Base-by-base conservation (phyloP, 1,139 yeast genomes). In the Starmera stellimalicola region DNA sequence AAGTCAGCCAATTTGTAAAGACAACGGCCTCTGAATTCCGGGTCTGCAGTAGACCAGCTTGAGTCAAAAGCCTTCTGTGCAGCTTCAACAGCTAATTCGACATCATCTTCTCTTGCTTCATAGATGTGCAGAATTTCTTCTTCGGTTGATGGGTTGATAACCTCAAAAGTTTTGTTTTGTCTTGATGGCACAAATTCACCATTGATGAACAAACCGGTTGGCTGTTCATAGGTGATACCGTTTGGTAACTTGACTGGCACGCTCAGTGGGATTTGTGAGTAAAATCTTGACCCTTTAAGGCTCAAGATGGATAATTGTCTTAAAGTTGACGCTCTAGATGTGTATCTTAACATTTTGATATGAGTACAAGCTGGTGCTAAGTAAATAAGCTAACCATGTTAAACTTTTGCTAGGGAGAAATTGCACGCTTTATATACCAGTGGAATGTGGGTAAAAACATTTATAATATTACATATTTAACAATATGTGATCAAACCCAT, bases 1-100 rank as follows among this genome's bases (percentile, higher is more conserved):
- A 73, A 55, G 39, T 75, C 78, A 27, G 84, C 85, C 36, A 79
- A 57, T 52, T 73, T 77, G 56, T 58, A 58, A 44, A 80, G 59
- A 27, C 68, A 64, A 30, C 58, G 48, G 14, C 77, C 79, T 55
- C 83, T 68, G 38, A 63, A 63, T 31, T 60, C 70, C 5, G 65
- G 63, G 37, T 65, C 67, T 5, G 56, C 54, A n/a, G 52, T 50
- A 16, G 63, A 54, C 70, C 71, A 66, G 11, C 45, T 45, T 18
- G 50, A 46, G 15, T 58, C 55, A 38, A 66, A 68, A 1, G 73
- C 72, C 23, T 47, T 46, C 36, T 57, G 53, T 24, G 74, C 74
- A 26, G 68, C 68, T 14, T 58, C 55, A 18, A 67, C 70, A 9
- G 74, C 74, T 25, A 46, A 35, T 32, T 68, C 68, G 12, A 66